Percentiles rank a stretch among this genome's conserved stretches.
phyloP scores from a whole-genome alignment of 1,284 basidiomycete genomes.

The Apiotrichum siamense region DNA sequence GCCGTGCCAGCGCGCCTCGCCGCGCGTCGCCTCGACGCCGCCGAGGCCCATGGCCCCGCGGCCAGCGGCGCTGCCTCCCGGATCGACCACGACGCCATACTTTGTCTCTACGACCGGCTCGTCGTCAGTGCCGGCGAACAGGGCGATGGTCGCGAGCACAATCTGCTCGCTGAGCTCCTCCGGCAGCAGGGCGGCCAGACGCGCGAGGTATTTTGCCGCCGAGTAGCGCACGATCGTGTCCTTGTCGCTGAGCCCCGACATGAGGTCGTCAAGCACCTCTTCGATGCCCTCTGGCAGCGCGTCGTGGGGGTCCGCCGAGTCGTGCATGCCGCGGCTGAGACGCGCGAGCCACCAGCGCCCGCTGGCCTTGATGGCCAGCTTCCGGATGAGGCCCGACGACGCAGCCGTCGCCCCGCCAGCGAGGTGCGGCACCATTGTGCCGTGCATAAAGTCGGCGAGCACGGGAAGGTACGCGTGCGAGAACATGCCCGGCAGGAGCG shows the following conservation, averaged over 20 bases:
- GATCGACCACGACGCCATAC: slow-evolving; percentile 39
- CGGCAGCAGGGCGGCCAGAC: slow-evolving; percentile 76
- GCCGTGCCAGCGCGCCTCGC: slow-evolving; percentile 91
- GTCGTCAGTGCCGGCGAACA: slow-evolving; percentile 53
- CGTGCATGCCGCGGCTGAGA: slow-evolving; percentile 16
- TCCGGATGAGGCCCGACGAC: slow-evolving; percentile 38
- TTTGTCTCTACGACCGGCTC: slow-evolving; percentile 38
- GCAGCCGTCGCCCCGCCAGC: slow-evolving; percentile 36
- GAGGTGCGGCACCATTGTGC: slow-evolving; percentile 34
- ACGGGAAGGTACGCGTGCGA: slow-evolving; percentile 32
- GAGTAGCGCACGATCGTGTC: slow-evolving; percentile 95
- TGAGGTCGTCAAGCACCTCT: slow-evolving; percentile 63
- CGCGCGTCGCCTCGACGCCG: slow-evolving; percentile 59
- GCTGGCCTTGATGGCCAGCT: slow-evolving; percentile 41
- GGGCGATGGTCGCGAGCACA: slow-evolving; percentile 65
- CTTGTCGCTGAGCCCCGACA: slow-evolving; percentile 77
- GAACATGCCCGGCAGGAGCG: slow-evolving; percentile 35
- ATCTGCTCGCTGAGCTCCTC: slow-evolving; percentile 69
- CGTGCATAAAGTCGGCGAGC: slow-evolving; percentile 24
- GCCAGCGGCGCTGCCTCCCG: slow-evolving; percentile 57
- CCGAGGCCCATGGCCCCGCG: slow-evolving; percentile 53
- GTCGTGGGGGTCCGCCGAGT: slow-evolving; percentile 50
- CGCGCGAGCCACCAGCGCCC: slow-evolving; percentile 44
- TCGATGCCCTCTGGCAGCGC: slow-evolving; percentile 80
- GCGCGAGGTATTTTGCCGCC: slow-evolving; percentile 84